phyloP scores from a whole-genome alignment of 306 rosid species.

The Datisca glomerata region DNA sequence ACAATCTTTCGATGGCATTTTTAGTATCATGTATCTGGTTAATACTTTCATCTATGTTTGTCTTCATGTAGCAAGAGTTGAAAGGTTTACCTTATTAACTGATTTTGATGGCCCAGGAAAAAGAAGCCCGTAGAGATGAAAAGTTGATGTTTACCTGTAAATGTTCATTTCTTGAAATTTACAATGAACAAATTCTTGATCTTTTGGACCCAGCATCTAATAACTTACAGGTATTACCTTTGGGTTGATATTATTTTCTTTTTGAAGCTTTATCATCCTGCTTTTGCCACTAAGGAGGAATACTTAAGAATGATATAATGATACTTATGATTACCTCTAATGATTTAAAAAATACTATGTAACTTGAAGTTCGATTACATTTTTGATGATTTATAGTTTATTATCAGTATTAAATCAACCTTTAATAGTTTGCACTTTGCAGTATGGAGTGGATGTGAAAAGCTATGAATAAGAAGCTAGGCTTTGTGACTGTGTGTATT shows the following conservation, averaged over 20 bases:
- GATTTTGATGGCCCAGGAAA: constrained; percentile 44
- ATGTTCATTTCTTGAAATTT: constrained; percentile 92
- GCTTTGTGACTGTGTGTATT: no score
- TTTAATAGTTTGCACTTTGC: no score
- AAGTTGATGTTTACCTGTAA: constrained; percentile 74
- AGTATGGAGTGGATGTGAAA: no score
- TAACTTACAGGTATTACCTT: constrained; percentile 82
- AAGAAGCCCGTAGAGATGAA: constrained; percentile 80
- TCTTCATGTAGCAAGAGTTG: background rate
- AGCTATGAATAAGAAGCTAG: no score
- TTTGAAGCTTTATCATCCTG: background rate
- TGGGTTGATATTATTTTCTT: no score
- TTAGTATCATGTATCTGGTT: background rate
- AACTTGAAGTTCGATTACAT: no score
- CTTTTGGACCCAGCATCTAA: constrained; percentile 81
- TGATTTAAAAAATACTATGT: no score
- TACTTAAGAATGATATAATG: no score
- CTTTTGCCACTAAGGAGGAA: background rate
- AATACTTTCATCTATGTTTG: constrained; percentile 1
- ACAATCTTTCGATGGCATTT: no score
- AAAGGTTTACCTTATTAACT: background rate
- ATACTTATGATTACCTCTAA: no score
- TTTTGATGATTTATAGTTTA: no score
- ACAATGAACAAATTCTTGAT: constrained; percentile 95
- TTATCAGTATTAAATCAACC: no score